These are phyloP conservation scores for Ogataea angusta DNA, from an alignment of 805 yeast genomes.

Conservation along the genomic window DNA sequence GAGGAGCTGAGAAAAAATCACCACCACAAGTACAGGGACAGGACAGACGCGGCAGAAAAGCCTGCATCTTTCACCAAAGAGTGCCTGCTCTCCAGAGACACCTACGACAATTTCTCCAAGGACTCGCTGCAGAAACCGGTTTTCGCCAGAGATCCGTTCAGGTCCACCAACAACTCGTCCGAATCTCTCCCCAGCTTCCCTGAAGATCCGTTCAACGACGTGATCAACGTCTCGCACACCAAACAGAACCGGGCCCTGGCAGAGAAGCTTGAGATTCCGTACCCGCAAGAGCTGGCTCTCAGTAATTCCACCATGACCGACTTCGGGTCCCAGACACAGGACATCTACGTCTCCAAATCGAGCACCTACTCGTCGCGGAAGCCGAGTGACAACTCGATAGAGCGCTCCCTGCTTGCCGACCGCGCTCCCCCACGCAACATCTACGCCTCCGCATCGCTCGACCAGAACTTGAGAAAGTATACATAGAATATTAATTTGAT, in stretches of 20 bases:
- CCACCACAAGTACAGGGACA: too few species aligned
- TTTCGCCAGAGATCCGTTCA: not conserved
- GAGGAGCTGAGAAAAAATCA: slow-evolving; percentile 3
- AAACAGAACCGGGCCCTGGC: slow-evolving; percentile 2
- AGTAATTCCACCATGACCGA: not conserved
- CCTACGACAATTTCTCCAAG: not conserved
- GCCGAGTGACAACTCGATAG: not conserved
- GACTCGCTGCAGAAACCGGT: slow-evolving; percentile 1
- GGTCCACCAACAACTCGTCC: not conserved
- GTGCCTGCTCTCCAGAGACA: not conserved
- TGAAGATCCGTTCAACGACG: slow-evolving; percentile 11
- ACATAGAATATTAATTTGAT: slow-evolving; percentile 3
- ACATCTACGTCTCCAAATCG: not conserved
- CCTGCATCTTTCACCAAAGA: not conserved
- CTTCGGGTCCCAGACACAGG: not conserved
- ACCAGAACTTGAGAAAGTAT: slow-evolving; percentile 6
- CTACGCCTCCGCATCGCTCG: slow-evolving; percentile 13
- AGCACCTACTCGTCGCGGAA: slow-evolving; percentile 6
- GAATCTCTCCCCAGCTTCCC: slow-evolving; percentile 6
- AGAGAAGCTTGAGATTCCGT: slow-evolving; percentile 2
- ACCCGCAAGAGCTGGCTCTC: slow-evolving; percentile 10
- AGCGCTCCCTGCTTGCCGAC: not conserved
- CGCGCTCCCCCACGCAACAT: slow-evolving; percentile 8
- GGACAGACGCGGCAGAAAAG: not conserved
- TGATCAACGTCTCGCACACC: slow-evolving; percentile 3